Evolutionary conservation across 1,139 yeast species (phyloP).

Genomic region (Saccharomyces uvarum): DNA sequence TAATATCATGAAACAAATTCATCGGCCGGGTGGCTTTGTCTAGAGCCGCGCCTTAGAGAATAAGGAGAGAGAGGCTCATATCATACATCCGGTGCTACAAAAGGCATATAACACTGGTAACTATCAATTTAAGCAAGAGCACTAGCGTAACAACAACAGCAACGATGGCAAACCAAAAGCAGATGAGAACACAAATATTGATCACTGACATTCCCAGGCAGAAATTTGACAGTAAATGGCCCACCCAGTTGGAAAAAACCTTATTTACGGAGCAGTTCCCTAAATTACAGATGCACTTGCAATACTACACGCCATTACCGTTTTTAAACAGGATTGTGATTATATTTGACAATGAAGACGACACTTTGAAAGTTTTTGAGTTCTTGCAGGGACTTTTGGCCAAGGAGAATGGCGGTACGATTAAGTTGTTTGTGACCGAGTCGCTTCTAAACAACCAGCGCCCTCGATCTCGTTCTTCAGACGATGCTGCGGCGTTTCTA

Average conservation of each 20-base stretch:
- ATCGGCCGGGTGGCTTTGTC: not conserved
- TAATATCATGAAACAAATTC: not conserved
- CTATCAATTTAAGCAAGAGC: not conserved
- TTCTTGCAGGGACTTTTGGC: constrained; percentile 12
- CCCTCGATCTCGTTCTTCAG: constrained; percentile 19
- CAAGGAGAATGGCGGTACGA: constrained; percentile 5
- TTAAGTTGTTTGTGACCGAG: constrained; percentile 26
- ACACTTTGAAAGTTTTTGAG: constrained; percentile 19
- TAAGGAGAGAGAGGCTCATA: constrained; percentile 1
- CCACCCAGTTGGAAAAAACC: constrained; percentile 18
- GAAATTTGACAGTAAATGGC: constrained; percentile 24
- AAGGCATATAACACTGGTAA: not conserved
- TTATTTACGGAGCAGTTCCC: constrained; percentile 23
- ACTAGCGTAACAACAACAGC: not conserved
- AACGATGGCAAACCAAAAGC: not conserved
- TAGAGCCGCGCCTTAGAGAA: not conserved
- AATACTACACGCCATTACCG: constrained; percentile 28
- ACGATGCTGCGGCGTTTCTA: constrained; percentile 6
- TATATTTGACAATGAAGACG: constrained; percentile 22
- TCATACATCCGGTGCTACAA: not conserved
- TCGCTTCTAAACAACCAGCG: constrained; percentile 16
- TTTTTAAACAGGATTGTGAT: constrained; percentile 28
- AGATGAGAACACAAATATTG: constrained; percentile 22
- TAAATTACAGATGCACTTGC: constrained; percentile 15
- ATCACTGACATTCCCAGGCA: constrained; percentile 28